Conservation (phyloP, 2,329 filamentous ascomycete species). For the Talaromyces rugulosus region DNA sequence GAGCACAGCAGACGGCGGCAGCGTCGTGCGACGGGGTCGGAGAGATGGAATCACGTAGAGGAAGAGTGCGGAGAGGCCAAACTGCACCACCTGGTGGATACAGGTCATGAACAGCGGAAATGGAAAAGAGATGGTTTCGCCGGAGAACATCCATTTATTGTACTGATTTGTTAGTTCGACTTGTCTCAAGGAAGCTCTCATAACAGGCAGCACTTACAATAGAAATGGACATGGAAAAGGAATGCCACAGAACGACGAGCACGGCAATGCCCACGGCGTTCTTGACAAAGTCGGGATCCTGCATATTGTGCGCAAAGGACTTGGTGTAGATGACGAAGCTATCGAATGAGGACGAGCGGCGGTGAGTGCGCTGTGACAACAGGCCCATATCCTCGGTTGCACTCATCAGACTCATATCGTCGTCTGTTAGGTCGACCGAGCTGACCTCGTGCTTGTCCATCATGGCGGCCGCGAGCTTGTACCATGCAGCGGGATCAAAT, state of each 20-base stretch:
- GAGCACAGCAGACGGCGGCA: conserved; percentile 46
- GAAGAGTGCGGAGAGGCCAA: conserved; percentile 70
- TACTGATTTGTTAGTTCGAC: conserved; percentile 54
- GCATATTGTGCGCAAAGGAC: conserved; percentile 62
- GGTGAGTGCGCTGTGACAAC: conserved; percentile 5
- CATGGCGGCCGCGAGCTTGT: neutral
- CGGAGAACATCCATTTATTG: conserved; percentile 99
- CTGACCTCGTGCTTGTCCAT: conserved; percentile 11
- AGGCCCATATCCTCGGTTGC: conserved; percentile 11
- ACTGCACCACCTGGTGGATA: conserved; percentile 94
- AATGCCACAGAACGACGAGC: conserved; percentile 81
- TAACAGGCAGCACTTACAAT: conserved; percentile 56
- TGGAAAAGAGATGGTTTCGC: conserved; percentile 78
- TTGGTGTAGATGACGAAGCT: conserved; percentile 31
- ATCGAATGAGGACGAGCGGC: conserved; percentile 8
- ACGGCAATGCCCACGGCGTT: conserved; percentile 66
- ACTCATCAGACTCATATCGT: conserved; percentile 7
- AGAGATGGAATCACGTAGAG: conserved; percentile 79
- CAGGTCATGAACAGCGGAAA: conserved; percentile 95
- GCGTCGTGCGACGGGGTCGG: conserved; percentile 54
- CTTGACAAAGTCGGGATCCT: conserved; percentile 68
- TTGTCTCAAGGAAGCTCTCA: conserved; percentile 9
- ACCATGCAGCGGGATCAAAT: neutral
- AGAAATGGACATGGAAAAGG: conserved; percentile 90
- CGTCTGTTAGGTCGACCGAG: conserved; percentile 9